These are phyloP conservation scores for Cryptococcus sp. DNA, from an alignment of 1,284 basidiomycete species.

Conservation along the genomic window DNA sequence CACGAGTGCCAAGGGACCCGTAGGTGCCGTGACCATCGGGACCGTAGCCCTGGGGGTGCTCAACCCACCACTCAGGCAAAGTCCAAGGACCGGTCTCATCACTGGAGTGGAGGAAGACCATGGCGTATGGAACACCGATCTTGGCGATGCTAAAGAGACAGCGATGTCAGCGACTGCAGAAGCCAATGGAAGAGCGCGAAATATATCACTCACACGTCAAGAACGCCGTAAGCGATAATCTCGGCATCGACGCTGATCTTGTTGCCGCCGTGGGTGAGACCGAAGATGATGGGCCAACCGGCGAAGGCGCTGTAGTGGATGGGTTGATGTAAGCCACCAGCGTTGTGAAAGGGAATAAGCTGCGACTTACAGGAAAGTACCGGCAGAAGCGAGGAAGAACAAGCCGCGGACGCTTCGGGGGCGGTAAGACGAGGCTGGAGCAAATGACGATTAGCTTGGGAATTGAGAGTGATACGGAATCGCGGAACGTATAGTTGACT, in stretches of 20 bases:
- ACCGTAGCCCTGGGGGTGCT: slow-evolving; percentile 31
- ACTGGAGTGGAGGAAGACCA: slow-evolving; percentile 47
- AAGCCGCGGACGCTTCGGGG: slow-evolving; percentile 37
- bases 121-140: slow-evolving; percentile 48
- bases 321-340: slow-evolving; percentile 10
- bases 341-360: background rate
- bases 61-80: slow-evolving; percentile 49
- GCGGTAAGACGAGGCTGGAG: slow-evolving; percentile 17
- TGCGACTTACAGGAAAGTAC: slow-evolving; percentile 33
- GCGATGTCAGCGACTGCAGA: background rate
- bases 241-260: slow-evolving; percentile 44
- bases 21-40: slow-evolving; percentile 43
- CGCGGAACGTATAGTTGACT: slow-evolving; percentile 9
- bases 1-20: slow-evolving; percentile 28
- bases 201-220: slow-evolving; percentile 43
- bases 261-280: slow-evolving; percentile 41
- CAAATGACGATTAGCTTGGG: slow-evolving; percentile 9
- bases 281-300: slow-evolving; percentile 45
- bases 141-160: slow-evolving; percentile 31
- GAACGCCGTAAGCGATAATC: slow-evolving; percentile 47
- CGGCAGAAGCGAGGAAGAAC: slow-evolving; percentile 36
- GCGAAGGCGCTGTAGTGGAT: slow-evolving; percentile 31
- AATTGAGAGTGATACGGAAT: background rate
- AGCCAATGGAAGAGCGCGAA: background rate
- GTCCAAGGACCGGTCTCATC: slow-evolving; percentile 45